Evolutionary conservation across 2,329 filamentous ascomycete genomes (phyloP), one percentile per base, ranked within the genome.

Genomic region (Ophiocordyceps sinensis): DNA sequence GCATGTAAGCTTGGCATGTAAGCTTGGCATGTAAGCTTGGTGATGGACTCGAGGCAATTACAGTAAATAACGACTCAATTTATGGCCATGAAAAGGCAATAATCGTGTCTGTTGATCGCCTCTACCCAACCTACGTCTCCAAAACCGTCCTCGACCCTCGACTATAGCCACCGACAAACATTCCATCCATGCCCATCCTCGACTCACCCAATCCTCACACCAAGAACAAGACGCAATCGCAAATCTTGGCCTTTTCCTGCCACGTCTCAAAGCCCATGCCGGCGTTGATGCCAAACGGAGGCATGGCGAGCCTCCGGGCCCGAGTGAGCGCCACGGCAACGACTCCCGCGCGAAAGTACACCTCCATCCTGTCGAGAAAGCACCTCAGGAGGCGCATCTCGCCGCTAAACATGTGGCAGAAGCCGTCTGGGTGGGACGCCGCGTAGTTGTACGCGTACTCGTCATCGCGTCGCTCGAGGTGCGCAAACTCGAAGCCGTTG

Each of bases 401-500:
- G 6, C 44, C 47, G 15, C 30, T 39, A 41, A 50, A 50, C 2
- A 38, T 45, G 23, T 41, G 41, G 41, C 43, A 47, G 3, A 28
- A 21, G 13, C 37, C 19, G 2, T 32, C 15, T 6, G 8, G 3
- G 31, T 41, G 15, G 42, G 43, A 49, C 36, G 38, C 41, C 37
- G 40, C 39, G 21, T 43, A 44, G 35, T 47, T 45, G 38, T 19
- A 19, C 19, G 19, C 3, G 19, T 19, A 19, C 19, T 19, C 19
- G 4, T 19, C 19, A 19, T 19, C 4, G 19, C 19, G 4, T 19
- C 19, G 19, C 4, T 19, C 19, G 19, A 19, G 19, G 19, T 19
- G 19, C 19, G 19, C 19, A 19, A 19, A 19, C 19, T 19, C 19
- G 19, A 3, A 19, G 19, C 19, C 19, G 19, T 19, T 19, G 19